phyloP scores from a whole-genome alignment of 2,329 filamentous ascomycete genomes.

The Fusarium zealandicum region DNA sequence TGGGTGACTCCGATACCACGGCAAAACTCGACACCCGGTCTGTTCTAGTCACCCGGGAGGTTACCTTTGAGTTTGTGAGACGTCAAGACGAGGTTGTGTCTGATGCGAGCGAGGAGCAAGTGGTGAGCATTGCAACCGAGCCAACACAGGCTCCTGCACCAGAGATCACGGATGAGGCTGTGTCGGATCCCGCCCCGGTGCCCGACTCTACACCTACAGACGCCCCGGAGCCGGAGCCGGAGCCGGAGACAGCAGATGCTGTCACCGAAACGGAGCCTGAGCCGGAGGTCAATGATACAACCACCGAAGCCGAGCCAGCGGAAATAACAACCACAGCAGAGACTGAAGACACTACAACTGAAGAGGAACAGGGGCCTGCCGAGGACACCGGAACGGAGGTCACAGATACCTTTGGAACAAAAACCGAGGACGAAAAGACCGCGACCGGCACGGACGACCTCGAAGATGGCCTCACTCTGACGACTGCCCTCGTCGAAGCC shows the following conservation, averaged over 20 bases:
- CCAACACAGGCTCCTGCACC: background rate
- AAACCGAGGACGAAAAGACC: background rate
- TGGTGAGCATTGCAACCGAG: background rate
- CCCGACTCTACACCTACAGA: no score
- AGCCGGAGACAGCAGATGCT: background rate
- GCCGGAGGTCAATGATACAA: background rate
- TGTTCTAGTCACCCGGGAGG: background rate
- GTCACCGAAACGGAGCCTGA: background rate
- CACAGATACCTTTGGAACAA: background rate
- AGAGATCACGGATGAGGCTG: background rate
- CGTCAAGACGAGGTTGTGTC: constrained; percentile 6
- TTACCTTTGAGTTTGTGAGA: constrained; percentile 8
- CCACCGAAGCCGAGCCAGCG: background rate
- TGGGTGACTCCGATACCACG: constrained; percentile 18
- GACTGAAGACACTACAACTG: background rate
- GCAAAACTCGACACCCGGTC: constrained; percentile 18
- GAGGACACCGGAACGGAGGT: background rate
- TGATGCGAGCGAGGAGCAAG: constrained; percentile 2
- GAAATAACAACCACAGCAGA: background rate
- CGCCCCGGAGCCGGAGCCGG: background rate
- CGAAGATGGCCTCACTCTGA: constrained; percentile 7
- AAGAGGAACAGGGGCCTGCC: constrained; percentile 1
- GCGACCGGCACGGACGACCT: background rate
- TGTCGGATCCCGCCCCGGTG: background rate
- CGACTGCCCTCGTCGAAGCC: constrained; percentile 22